Conservation (phyloP, 345 rosid genomes). For the Anastatica hierochuntica region DNA sequence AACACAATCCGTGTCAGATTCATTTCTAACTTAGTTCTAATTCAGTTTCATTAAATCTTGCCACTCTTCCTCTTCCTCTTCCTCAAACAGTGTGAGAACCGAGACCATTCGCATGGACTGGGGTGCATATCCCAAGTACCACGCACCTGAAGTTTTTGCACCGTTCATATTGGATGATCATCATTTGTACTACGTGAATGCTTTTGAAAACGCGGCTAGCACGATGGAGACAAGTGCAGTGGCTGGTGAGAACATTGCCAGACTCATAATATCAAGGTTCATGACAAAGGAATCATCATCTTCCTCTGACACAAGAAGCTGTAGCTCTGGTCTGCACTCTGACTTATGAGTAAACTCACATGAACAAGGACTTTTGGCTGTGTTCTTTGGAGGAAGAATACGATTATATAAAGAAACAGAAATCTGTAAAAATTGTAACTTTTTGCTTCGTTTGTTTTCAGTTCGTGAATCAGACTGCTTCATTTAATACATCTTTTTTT, state of each 20-base stretch:
- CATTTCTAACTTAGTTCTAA: background rate
- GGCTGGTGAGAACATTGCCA: conserved; percentile 83
- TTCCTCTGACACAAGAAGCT: conserved; percentile 25
- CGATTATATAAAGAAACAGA: background rate
- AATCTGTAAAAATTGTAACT: conserved; percentile 1
- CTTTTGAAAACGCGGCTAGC: conserved; percentile 92
- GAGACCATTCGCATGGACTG: conserved; percentile 68
- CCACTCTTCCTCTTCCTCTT: background rate
- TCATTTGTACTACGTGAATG: conserved; percentile 77
- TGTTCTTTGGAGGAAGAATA: background rate
- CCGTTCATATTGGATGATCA: conserved; percentile 69
- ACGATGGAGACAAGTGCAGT: conserved; percentile 91
- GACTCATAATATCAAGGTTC: conserved; percentile 65
- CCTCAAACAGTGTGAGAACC: conserved; percentile 37
- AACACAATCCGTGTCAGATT: background rate
- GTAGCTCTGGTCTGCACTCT: conserved; percentile 26
- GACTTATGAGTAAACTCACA: conserved; percentile 36
- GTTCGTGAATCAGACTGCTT: background rate
- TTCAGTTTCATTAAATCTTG: background rate
- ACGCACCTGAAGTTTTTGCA: conserved; percentile 78
- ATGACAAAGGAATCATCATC: conserved; percentile 7
- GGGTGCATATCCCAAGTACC: conserved; percentile 94
- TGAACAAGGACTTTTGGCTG: background rate
- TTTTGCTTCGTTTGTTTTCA: background rate
- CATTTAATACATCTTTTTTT: too few species aligned